Base-by-base conservation (phyloP, 352 stramenopile species). In the Aphanomyces astaci region DNA sequence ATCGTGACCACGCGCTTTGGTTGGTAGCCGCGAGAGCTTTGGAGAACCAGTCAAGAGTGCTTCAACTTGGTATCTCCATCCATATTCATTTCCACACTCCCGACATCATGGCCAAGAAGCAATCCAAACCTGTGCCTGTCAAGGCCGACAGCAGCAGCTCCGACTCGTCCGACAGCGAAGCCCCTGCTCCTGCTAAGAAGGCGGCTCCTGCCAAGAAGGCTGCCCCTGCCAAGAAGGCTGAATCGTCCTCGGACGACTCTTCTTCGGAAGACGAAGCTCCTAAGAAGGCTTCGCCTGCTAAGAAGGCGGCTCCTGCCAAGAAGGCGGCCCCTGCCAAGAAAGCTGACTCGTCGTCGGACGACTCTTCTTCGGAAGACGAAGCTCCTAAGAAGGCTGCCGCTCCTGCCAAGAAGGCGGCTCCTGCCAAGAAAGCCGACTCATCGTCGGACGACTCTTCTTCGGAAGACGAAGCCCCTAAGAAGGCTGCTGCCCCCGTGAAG, bases 241-340 rank as follows among this genome's bases (percentile, higher is more conserved):
- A 82, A 59, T 78, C 72, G 43, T 75, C 74, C 11, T 87, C 79
- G 31, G 78, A 84, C 73, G 86, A 77, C 33, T 84, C 76, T 66
- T 81, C 73, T 33, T 78, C 84, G 40, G 79, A 85, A 59, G 78
- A 80, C 24, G 76, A 72, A 27, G 64, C 76, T 52, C 71, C 76
- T 48, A 84, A 87, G 72, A 76, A 84, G 72, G 72, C 53, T 17
- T 63, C 71, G 15, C 32, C 71, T 22, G 76, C 72, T 4, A 80
- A 85, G 73, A 82, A 85, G 72, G 64, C 60, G 51, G n/a, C n/a
- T n/a, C n/a, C n/a, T n/a, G n/a, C n/a, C n/a, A n/a, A n/a, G n/a
- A n/a, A n/a, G n/a, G n/a, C 15, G 70, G 28, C 32, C 63, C 19
- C 65, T 46, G 68, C 62, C 28, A 78, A 77, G 64, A 73, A 80